Conservation (phyloP, 805 yeast genomes). For the Wickerhamomyces subpelliculosus region DNA sequence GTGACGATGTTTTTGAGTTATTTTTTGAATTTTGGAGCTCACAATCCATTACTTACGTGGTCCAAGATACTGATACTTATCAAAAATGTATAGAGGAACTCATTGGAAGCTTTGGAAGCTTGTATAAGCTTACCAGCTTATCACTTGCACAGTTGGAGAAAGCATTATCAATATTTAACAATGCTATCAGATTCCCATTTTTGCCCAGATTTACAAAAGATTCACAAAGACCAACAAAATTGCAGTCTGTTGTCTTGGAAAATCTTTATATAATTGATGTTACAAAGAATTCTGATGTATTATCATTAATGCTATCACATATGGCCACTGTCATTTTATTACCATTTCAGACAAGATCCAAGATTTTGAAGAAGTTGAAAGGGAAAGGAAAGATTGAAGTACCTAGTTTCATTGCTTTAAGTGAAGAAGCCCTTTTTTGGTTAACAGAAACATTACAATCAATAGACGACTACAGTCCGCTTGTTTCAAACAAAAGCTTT, state of each 20-base stretch:
- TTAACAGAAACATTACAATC: slow-evolving; percentile 31
- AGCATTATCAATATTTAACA: slow-evolving; percentile 52
- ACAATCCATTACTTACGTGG: slow-evolving; percentile 37
- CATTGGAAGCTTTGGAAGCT: slow-evolving; percentile 43
- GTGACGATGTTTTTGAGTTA: slow-evolving; percentile 27
- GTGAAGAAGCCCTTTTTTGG: slow-evolving; percentile 39
- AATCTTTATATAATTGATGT: slow-evolving; percentile 31
- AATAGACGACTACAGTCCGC: slow-evolving; percentile 24
- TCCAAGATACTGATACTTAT: slow-evolving; percentile 32
- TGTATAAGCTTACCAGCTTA: slow-evolving; percentile 31
- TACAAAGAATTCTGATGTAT: slow-evolving; percentile 28
- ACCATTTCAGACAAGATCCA: slow-evolving; percentile 55
- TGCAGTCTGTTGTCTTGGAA: slow-evolving; percentile 55
- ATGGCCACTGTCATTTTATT: slow-evolving; percentile 44
- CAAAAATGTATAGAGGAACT: slow-evolving; percentile 57
- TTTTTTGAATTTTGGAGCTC: slow-evolving; percentile 47
- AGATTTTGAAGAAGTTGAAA: slow-evolving; percentile 49
- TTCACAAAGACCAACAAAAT: slow-evolving; percentile 44
- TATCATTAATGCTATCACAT: slow-evolving; percentile 44
- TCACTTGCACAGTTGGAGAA: slow-evolving; percentile 33
- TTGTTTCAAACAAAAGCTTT: slow-evolving; percentile 39
- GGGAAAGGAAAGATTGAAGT: slow-evolving; percentile 34
- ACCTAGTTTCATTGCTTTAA: slow-evolving; percentile 58
- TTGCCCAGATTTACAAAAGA: slow-evolving; percentile 55
- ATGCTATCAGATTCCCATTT: slow-evolving; percentile 68